These are phyloP conservation scores for Warburgia ugandensis DNA, from an alignment of 164 flowering plant species.

Conservation along the genomic window DNA sequence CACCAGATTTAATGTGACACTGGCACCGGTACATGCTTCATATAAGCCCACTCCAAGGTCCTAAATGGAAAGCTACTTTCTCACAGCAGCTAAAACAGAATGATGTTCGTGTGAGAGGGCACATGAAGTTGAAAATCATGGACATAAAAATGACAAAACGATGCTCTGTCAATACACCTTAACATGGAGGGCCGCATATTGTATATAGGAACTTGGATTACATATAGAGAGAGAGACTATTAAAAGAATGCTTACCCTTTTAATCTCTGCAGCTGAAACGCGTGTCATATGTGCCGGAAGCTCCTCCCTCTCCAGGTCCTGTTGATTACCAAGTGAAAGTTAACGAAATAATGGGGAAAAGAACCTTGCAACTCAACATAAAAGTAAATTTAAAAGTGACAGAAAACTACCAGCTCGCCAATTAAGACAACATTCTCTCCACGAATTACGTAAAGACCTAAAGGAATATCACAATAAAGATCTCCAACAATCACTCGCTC, in stretches of 20 bases:
- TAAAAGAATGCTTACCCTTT: conserved; percentile 18
- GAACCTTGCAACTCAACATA: not conserved
- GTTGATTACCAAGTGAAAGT: not conserved
- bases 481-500: conserved; percentile 92
- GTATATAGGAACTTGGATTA: too few species aligned
- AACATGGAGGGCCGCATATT: not conserved
- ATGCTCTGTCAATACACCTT: not conserved
- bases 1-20: too few species aligned
- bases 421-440: conserved; percentile 95
- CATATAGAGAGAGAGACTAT: not conserved
- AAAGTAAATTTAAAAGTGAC: not conserved
- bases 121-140: not conserved
- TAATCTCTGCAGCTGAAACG: conserved; percentile 39
- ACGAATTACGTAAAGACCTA: conserved; percentile 89
- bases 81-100: not conserved
- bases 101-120: not conserved
- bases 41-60: not conserved
- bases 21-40: not conserved
- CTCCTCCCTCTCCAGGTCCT: conserved; percentile 43
- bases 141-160: not conserved
- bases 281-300: conserved; percentile 48
- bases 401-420: conserved; percentile 69
- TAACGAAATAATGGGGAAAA: too few species aligned
- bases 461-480: conserved; percentile 77
- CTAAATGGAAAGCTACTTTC: not conserved